Conservation (phyloP, 2,329 filamentous ascomycete genomes). For the Penicillium palitans region DNA sequence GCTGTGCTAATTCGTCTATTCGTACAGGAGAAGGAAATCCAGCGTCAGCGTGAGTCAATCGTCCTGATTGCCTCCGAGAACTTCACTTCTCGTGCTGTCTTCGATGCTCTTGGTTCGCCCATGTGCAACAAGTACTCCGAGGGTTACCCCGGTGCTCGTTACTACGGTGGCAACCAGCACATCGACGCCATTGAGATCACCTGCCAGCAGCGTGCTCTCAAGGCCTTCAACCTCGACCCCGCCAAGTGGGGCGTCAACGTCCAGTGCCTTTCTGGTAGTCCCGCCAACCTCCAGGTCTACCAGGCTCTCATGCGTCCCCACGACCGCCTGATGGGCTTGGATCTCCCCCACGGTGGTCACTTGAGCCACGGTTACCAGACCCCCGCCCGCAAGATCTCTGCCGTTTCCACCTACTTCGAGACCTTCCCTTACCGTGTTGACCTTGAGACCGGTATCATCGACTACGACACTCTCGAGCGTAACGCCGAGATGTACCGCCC, state of each 20-base stretch:
- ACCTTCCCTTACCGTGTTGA: constrained; percentile 92
- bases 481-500: constrained; percentile 86
- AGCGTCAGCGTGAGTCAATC: constrained; percentile 97
- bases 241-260: constrained; percentile 99
- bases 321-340: constrained; percentile 94
- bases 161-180: constrained; percentile 99
- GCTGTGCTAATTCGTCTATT: constrained; percentile 33
- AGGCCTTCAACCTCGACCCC: constrained; percentile 82
- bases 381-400: constrained; percentile 91
- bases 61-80: constrained; percentile 99
- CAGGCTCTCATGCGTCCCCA: constrained; percentile 91
- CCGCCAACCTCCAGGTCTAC: constrained; percentile 97
- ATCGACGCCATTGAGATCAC: constrained; percentile 95
- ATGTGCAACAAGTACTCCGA: constrained; percentile 99
- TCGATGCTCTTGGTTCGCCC: constrained; percentile 90
- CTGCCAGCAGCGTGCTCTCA: constrained; percentile 90
- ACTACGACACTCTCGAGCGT: constrained; percentile 89
- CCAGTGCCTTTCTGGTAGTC: constrained; percentile 87
- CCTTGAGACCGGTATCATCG: constrained; percentile 86
- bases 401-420: constrained; percentile 98
- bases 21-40: constrained; percentile 78
- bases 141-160: constrained; percentile 95
- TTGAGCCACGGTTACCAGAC: constrained; percentile 97
- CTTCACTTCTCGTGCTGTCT: constrained; percentile 96
- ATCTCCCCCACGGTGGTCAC: constrained; percentile 94